Base-by-base conservation (phyloP, 768 basidiomycete genomes). In the Calvatia gigantea region DNA sequence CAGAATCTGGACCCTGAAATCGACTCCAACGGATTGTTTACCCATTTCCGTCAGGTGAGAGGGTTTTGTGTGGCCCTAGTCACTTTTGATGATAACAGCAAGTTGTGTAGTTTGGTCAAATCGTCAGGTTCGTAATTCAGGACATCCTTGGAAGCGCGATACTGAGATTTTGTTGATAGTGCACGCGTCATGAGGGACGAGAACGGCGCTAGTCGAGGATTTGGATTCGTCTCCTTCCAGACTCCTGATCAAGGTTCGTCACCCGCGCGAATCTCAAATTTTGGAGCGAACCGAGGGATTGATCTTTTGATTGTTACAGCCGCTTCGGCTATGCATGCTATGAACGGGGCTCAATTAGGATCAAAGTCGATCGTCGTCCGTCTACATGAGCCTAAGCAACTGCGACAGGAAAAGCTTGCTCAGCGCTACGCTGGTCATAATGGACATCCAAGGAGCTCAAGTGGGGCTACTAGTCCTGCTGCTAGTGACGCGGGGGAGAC, bases 151-250 rank as follows among this genome's bases (percentile, higher is more conserved):
- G 43, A n/a, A 17, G 42, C 38, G 29, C 35, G n/a, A 19, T 29
- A 51, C 28, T 50, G 4, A 49, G 11, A 6, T 32, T 19, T n/a
- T n/a, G n/a, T n/a, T 51, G 7, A 21, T 32, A 92, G 91, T 72
- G 94, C 94, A 42, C 86, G 93, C 56, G 92, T 95, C 38, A 94
- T 95, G 94, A 83, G 89, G 21, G 91, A 90, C 62, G 92, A 94
- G 64, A 71, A 59, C 56, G 88, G 89, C 31, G 85, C 87, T 48
- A 87, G 88, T 70, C 85, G 90, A 61, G 88, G 93, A 8, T 96
- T 95, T 66, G 94, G 94, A 27, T 96, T 95, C 64, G 94, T 95
- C 39, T 91, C 89, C 2, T 95, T 75, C 70, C 89, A 92, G 66
- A 80, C 83, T 7, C 89, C 92, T 19, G 85, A 88, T 60, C 87